These are phyloP conservation scores for Aristolochia fimbriata DNA, from an alignment of 164 flowering plant genomes.

Conservation along the genomic window DNA sequence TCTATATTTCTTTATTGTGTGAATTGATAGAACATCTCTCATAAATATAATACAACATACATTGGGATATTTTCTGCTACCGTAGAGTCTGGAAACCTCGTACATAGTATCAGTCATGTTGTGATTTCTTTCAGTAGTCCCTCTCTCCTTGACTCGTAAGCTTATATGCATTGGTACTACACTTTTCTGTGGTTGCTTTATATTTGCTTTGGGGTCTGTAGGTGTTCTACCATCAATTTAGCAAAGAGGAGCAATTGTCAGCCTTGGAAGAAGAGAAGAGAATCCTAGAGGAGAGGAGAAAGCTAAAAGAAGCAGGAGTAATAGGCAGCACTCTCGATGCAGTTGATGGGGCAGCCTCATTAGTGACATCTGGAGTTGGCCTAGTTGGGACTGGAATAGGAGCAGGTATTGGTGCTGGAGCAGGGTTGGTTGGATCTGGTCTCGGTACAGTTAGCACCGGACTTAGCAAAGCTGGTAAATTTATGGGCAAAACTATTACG, in stretches of 20 bases:
- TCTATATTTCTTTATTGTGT: no score
- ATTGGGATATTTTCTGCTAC: no score
- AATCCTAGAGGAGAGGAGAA: slow-evolving; percentile 66
- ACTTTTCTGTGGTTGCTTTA: no score
- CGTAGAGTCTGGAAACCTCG: no score
- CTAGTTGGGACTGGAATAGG: slow-evolving; percentile 54
- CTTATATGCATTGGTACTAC: no score
- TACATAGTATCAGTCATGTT: no score
- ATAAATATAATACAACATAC: no score
- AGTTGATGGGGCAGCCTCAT: slow-evolving; percentile 61
- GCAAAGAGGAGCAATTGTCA: slow-evolving; percentile 73
- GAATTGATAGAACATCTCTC: no score
- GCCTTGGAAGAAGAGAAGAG: slow-evolving; percentile 89
- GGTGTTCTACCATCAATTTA: slow-evolving; percentile 67
- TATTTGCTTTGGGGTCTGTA: slow-evolving; percentile 11
- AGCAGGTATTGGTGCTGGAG: slow-evolving; percentile 65
- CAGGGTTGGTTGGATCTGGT: slow-evolving; percentile 47
- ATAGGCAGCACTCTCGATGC: slow-evolving; percentile 98
- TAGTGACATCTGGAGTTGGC: slow-evolving; percentile 60
- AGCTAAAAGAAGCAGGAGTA: slow-evolving; percentile 69
- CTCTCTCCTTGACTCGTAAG: no score
- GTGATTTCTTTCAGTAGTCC: no score
- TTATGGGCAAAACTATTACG: slow-evolving; percentile 80
- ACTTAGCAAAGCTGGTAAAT: slow-evolving; percentile 77
- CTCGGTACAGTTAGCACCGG: slow-evolving; percentile 59